phyloP scores from a whole-genome alignment of 495 filamentous ascomycete species.

The Podospora tetraspora region DNA sequence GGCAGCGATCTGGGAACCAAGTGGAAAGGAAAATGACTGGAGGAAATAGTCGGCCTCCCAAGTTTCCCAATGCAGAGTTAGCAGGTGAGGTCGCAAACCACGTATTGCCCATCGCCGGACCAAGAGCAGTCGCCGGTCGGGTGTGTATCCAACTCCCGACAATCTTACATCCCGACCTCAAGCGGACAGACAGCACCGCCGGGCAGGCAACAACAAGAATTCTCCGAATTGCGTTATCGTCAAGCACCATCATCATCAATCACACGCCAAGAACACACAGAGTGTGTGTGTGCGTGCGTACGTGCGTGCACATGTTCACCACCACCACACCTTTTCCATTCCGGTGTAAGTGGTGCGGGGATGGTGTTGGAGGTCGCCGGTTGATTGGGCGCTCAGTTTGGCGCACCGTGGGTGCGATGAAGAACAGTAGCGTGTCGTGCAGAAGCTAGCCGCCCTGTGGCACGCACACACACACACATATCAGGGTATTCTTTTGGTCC shows the following conservation, averaged over 20 bases:
- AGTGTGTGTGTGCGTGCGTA: not conserved
- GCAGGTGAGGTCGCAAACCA: too few relatives aligned
- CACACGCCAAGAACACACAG: not conserved
- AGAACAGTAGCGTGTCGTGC: not conserved
- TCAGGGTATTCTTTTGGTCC: not conserved
- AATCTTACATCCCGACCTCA: too few relatives aligned
- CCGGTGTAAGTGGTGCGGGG: not conserved
- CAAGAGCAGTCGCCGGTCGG: not conserved
- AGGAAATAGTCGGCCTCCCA: not conserved
- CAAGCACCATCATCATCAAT: not conserved
- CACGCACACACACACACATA: not conserved
- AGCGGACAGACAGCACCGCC: not conserved
- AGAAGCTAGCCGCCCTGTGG: conserved; percentile 3
- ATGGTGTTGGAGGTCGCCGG: not conserved
- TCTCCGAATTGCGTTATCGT: not conserved
- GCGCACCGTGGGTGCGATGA: not conserved
- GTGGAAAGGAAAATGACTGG: not conserved
- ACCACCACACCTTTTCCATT: not conserved
- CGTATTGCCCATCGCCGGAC: not conserved
- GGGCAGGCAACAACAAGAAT: not conserved
- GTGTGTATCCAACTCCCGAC: too few relatives aligned
- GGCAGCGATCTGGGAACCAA: not conserved
- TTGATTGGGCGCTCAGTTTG: not conserved
- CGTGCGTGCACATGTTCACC: not conserved
- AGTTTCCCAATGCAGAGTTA: too few relatives aligned